A percentile compares a stretch with the other conserved stretches of the same genome.
phyloP scores from a whole-genome alignment of 2,329 filamentous ascomycete genomes.

The Aspergillus caelatus region DNA sequence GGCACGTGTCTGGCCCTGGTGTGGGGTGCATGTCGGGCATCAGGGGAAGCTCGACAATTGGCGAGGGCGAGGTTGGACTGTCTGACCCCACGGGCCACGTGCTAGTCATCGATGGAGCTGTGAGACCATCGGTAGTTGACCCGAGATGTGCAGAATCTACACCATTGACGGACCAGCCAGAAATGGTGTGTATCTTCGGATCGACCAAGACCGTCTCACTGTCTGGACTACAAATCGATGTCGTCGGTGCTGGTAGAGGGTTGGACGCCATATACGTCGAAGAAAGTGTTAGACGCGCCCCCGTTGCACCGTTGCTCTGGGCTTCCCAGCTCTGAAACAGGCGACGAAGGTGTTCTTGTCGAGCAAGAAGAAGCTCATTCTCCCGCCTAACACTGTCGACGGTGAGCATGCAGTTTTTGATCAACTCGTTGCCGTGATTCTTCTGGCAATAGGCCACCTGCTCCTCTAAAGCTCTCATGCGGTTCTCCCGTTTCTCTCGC shows the following conservation, averaged over 20 bases:
- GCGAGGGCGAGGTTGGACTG: not conserved
- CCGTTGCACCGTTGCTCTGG: not conserved
- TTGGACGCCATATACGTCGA: not conserved
- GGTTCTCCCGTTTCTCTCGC: conserved; percentile 10
- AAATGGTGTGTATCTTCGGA: too few relatives aligned
- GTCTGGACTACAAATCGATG: not conserved
- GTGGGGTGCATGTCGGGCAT: not conserved
- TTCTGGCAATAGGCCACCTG: conserved; percentile 9
- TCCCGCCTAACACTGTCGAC: not conserved
- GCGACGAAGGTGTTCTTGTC: not conserved
- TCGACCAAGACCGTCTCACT: not conserved
- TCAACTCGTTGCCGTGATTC: not conserved
- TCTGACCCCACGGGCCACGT: not conserved
- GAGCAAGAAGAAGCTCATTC: not conserved
- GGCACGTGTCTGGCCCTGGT: not conserved
- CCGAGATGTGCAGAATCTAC: not conserved
- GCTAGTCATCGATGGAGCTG: not conserved
- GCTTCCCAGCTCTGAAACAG: not conserved
- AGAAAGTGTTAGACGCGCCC: too few relatives aligned
- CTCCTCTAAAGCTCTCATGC: conserved; percentile 7
- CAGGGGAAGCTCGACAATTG: not conserved
- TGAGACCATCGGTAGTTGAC: not conserved
- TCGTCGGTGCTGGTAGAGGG: not conserved
- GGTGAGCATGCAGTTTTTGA: not conserved
- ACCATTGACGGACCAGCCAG: not conserved